Evolutionary conservation across 331 rosid genomes (phyloP).

Genomic region (Dryas integrifolia): DNA sequence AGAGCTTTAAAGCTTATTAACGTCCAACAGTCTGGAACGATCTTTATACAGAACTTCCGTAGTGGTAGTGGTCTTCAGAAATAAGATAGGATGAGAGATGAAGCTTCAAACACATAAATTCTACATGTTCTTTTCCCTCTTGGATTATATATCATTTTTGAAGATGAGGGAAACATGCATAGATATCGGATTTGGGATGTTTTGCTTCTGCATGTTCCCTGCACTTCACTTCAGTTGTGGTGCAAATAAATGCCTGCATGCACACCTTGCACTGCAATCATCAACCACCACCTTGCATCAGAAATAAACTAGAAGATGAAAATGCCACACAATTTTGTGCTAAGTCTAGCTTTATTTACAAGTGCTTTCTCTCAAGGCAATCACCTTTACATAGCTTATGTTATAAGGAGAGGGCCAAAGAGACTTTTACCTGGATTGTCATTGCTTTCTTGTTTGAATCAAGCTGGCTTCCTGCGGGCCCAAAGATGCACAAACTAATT

Average conservation of each 20-base stretch:
- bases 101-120: conserved; percentile 9
- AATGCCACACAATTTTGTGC: not conserved
- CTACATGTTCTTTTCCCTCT: not conserved
- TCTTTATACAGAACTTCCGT: conserved; percentile 9
- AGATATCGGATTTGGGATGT: conserved; percentile 79
- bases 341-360: not conserved
- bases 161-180: conserved; percentile 79
- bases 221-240: conserved; percentile 93
- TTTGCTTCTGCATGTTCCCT: conserved; percentile 94
- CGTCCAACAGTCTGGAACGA: not conserved
- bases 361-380: not conserved
- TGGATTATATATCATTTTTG: conserved; percentile 35
- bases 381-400: too few species aligned
- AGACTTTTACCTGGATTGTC: conserved; percentile 45
- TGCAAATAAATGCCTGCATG: conserved; percentile 93
- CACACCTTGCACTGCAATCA: conserved; percentile 90
- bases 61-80: not conserved
- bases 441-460: conserved; percentile 59
- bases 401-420: too few species aligned
- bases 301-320: not conserved
- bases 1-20: not conserved
- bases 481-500: not conserved
- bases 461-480: conserved; percentile 56
- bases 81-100: not conserved
- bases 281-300: conserved; percentile 19